Percentiles rank a stretch among this genome's conserved stretches.
Conservation (phyloP, 345 rosid species). For the Rhodamnia argentea region DNA sequence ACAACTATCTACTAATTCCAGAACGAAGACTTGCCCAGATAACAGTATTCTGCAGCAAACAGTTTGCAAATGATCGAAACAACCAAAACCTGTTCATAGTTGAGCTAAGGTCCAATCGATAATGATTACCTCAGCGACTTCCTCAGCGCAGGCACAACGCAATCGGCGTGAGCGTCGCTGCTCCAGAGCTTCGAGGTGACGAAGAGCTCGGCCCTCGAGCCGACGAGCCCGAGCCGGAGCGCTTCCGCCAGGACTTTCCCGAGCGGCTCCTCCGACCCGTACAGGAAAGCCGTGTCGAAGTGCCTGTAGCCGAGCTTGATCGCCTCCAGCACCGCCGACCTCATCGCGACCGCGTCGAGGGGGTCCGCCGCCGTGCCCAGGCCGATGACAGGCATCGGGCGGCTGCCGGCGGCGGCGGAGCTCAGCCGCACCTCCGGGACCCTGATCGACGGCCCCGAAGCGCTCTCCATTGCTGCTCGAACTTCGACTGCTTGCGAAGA, state of each 20-base stretch:
- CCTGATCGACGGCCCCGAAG: not conserved
- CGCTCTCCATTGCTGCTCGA: not conserved
- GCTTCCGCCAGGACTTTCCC: slow-evolving; percentile 41
- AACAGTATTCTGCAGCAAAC: not conserved
- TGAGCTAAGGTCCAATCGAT: not conserved
- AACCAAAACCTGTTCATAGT: not conserved
- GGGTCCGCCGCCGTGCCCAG: slow-evolving; percentile 23
- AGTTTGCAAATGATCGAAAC: not conserved
- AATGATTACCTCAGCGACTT: slow-evolving; percentile 26
- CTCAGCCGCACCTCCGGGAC: slow-evolving; percentile 13
- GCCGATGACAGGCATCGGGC: slow-evolving; percentile 18
- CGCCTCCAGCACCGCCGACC: slow-evolving; percentile 24
- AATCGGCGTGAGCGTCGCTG: slow-evolving; percentile 38
- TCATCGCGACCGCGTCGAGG: slow-evolving; percentile 2
- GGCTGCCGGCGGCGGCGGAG: slow-evolving; percentile 1
- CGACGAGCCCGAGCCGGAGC: slow-evolving; percentile 20
- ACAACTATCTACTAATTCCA: not conserved
- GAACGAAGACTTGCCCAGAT: not conserved
- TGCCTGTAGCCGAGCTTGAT: slow-evolving; percentile 34
- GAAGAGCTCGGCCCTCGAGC: slow-evolving; percentile 42
- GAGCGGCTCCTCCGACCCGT: slow-evolving; percentile 25
- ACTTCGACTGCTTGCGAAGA: not conserved
- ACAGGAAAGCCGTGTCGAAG: slow-evolving; percentile 30
- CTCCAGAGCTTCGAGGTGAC: slow-evolving; percentile 54
- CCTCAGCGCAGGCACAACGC: slow-evolving; percentile 30